phyloP scores from a whole-genome alignment of 2,329 filamentous ascomycete species.

The Fusarium oligoseptatum region DNA sequence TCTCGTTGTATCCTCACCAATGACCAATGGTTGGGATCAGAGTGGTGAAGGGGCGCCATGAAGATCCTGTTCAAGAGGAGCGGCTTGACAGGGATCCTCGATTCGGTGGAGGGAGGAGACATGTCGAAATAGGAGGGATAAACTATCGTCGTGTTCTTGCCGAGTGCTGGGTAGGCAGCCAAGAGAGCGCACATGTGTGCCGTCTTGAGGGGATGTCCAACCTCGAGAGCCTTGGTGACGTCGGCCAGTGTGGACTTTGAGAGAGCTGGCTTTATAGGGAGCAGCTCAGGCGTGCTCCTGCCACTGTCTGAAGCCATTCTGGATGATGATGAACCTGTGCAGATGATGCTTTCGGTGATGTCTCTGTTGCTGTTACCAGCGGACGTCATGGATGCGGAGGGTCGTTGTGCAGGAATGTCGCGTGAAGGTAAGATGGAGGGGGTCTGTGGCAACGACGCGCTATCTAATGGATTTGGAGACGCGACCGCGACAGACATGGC shows the following conservation, averaged over 20 bases:
- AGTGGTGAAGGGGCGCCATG: not conserved
- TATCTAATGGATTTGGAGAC: not conserved
- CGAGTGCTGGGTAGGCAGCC: not conserved
- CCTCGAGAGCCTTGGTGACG: not conserved
- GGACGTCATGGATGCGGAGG: not conserved
- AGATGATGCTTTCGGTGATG: not conserved
- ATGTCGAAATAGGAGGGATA: not conserved
- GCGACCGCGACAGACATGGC: not conserved
- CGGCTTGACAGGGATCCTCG: not conserved
- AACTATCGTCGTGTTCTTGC: not conserved
- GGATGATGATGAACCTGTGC: not conserved
- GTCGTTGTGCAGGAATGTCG: not conserved
- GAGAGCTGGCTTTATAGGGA: not conserved
- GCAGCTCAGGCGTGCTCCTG: not conserved
- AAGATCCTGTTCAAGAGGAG: not conserved
- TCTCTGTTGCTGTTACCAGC: not conserved
- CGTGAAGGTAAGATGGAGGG: not conserved
- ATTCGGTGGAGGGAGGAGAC: not conserved
- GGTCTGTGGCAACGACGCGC: not conserved
- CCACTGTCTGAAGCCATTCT: not conserved
- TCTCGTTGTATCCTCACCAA: constrained; percentile 1
- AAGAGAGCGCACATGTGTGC: not conserved
- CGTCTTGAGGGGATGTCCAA: not conserved
- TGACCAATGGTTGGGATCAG: not conserved
- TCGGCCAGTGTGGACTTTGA: not conserved